phyloP scores from a whole-genome alignment of 352 stramenopile genomes.

The Pythium brachiatum region DNA sequence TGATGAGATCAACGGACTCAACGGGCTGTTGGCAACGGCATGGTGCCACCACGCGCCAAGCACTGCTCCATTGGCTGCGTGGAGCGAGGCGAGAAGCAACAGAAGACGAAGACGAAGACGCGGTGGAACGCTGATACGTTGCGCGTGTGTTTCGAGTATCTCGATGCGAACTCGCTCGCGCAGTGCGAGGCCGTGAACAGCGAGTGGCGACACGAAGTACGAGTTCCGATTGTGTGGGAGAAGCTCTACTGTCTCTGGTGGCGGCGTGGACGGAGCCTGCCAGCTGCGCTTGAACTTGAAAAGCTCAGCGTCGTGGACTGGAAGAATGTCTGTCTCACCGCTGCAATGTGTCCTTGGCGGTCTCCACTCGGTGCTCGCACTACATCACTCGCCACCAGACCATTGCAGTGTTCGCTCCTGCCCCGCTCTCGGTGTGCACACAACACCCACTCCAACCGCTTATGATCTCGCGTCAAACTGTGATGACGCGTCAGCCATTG shows the following conservation, averaged over 20 bases:
- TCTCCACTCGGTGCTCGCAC: too few relatives aligned
- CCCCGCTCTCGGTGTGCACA: too few relatives aligned
- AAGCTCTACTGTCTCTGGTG: constrained; percentile 23
- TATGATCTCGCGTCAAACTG: constrained; percentile 3
- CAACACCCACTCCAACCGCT: constrained; percentile 1
- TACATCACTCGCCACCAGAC: too few relatives aligned
- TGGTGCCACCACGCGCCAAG: too few relatives aligned
- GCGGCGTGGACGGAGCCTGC: neutral
- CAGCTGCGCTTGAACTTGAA: neutral
- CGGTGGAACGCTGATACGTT: constrained; percentile 15
- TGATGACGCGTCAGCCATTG: neutral
- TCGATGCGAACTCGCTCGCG: constrained; percentile 25
- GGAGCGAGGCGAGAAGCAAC: too few relatives aligned
- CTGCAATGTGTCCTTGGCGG: too few relatives aligned
- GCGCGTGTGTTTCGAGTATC: constrained; percentile 16
- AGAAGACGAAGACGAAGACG: neutral
- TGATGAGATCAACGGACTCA: too few relatives aligned
- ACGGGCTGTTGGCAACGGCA: too few relatives aligned
- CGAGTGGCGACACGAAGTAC: constrained; percentile 15
- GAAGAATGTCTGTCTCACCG: constrained; percentile 16
- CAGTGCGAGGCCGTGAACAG: constrained; percentile 17
- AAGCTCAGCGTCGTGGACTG: constrained; percentile 15
- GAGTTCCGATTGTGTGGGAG: constrained; percentile 22
- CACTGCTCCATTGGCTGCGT: too few relatives aligned
- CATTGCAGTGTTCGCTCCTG: too few relatives aligned